These are phyloP conservation scores for Clarireedia homoeocarpa DNA, from an alignment of 2,329 filamentous ascomycete species.

Conservation along the genomic window DNA sequence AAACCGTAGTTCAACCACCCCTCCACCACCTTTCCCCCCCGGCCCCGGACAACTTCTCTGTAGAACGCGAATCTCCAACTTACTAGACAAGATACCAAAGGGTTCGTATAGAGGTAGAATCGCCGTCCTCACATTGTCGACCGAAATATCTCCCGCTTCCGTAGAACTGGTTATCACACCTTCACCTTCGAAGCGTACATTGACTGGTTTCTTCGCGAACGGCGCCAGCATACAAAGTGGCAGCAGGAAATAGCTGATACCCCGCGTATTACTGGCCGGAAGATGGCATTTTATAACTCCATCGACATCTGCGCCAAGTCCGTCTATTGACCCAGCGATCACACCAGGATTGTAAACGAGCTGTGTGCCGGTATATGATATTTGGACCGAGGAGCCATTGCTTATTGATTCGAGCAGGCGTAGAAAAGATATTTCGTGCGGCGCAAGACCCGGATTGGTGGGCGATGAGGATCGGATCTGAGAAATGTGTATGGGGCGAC, in stretches of 20 bases:
- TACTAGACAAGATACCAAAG: constrained; percentile 73
- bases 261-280: constrained; percentile 67
- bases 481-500: constrained; percentile 81
- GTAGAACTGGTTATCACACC: constrained; percentile 90
- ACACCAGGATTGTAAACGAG: constrained; percentile 87
- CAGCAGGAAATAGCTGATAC: constrained; percentile 85
- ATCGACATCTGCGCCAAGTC: constrained; percentile 57
- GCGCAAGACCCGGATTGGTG: constrained; percentile 79
- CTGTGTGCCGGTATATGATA: constrained; percentile 91
- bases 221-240: constrained; percentile 85
- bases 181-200: constrained; percentile 80
- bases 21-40: constrained; percentile 72
- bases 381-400: constrained; percentile 90
- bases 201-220: constrained; percentile 86
- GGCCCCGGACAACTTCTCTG: constrained; percentile 70
- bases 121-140: constrained; percentile 89
- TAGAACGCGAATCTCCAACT: constrained; percentile 79
- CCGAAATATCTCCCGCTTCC: constrained; percentile 75
- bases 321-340: constrained; percentile 75
- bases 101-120: constrained; percentile 82
- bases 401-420: constrained; percentile 91
- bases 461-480: constrained; percentile 84
- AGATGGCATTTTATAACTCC: constrained; percentile 70
- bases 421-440: constrained; percentile 91
- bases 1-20: constrained; percentile 88